Evolutionary conservation across 768 basidiomycete species (phyloP).

Genomic region (Hygrophoropsis aurantiaca): DNA sequence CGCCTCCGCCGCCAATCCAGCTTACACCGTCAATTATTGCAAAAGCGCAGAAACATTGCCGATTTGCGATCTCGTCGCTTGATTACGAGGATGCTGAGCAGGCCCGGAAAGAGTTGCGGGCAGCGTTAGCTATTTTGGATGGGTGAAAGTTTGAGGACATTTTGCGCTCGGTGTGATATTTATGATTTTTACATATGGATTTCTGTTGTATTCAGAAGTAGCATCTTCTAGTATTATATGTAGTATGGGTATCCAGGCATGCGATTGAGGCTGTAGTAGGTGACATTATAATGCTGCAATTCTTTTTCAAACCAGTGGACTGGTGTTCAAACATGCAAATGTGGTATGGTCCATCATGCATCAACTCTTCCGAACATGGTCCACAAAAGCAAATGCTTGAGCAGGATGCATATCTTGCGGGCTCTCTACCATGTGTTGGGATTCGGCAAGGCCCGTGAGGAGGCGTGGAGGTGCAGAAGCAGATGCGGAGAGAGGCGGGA

Average conservation of each 20-base stretch:
- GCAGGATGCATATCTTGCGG: slow-evolving; percentile 23
- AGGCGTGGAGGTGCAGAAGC: slow-evolving; percentile 2
- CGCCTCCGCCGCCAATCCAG: slow-evolving; percentile 31
- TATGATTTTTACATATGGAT: too few species aligned
- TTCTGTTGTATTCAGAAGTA: too few species aligned
- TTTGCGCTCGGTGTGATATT: too few species aligned
- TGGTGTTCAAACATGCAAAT: too few species aligned
- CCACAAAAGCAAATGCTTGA: slow-evolving; percentile 4
- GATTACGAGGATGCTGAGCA: slow-evolving; percentile 93
- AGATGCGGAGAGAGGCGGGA: slow-evolving; percentile 16
- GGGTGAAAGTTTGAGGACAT: slow-evolving; percentile 43
- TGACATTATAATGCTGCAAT: too few species aligned
- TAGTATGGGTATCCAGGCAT: too few species aligned
- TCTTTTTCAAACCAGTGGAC: too few species aligned
- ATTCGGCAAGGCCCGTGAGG: slow-evolving; percentile 19
- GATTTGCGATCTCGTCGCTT: slow-evolving; percentile 90
- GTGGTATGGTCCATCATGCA: too few species aligned
- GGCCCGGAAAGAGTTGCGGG: slow-evolving; percentile 78
- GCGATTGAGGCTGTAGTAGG: too few species aligned
- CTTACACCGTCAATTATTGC: slow-evolving; percentile 67
- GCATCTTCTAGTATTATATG: too few species aligned
- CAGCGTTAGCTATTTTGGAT: slow-evolving; percentile 69
- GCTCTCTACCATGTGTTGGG: slow-evolving; percentile 27
- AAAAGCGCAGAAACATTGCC: slow-evolving; percentile 87
- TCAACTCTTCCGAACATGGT: too few species aligned